These are phyloP conservation scores for Chytridiales sp. DNA, from an alignment of 371 early-diverging fungal species.

Conservation along the genomic window DNA sequence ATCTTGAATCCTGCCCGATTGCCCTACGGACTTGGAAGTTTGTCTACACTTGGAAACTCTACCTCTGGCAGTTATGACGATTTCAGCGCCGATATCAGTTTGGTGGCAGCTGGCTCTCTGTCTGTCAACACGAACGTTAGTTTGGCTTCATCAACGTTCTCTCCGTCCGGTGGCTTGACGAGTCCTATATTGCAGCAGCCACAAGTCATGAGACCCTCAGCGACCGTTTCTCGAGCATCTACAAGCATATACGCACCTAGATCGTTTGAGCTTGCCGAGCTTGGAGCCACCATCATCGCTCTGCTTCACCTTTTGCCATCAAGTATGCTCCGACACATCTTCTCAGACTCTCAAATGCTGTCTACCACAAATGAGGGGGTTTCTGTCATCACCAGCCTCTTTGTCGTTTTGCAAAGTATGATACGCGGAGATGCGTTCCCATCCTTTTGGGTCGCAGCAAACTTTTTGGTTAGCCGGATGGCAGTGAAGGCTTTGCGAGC, in stretches of 20 bases:
- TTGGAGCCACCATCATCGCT: slow-evolving; percentile 53
- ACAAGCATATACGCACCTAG: slow-evolving; percentile 6
- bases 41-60: background rate
- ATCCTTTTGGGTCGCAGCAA: slow-evolving; percentile 58
- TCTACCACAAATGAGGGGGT: slow-evolving; percentile 13
- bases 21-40: background rate
- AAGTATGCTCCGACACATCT: slow-evolving; percentile 35
- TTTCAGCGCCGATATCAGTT: no score
- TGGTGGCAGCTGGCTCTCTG: no score
- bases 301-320: slow-evolving; percentile 55
- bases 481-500: slow-evolving; percentile 56
- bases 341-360: slow-evolving; percentile 9
- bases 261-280: slow-evolving; percentile 48
- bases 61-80: no score
- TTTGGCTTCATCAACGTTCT: no score
- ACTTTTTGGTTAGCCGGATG: slow-evolving; percentile 56
- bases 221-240: no score
- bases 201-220: no score
- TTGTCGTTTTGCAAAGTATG: slow-evolving; percentile 22
- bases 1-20: background rate
- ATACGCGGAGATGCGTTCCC: slow-evolving; percentile 47
- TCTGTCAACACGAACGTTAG: no score
- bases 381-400: slow-evolving; percentile 14
- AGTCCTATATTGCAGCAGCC: no score
- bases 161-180: no score